Conservation (phyloP, 208 protist species). For the Blechomonas ayalai region DNA sequence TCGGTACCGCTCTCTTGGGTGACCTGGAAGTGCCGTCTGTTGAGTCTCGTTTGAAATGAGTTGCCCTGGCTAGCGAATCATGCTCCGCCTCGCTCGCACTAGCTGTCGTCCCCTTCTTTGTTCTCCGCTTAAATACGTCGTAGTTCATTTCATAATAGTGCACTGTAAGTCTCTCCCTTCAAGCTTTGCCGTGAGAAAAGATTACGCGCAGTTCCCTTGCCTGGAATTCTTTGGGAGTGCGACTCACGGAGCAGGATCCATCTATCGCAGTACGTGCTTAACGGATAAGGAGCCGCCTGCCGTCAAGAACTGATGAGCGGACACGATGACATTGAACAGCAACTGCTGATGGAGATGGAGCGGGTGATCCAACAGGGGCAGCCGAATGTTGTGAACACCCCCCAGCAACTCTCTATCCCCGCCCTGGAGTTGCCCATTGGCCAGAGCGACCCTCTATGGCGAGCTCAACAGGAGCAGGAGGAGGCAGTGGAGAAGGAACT, state of each 20-base stretch:
- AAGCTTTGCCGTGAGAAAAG: slow-evolving; percentile 4
- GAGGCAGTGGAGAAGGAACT: slow-evolving; percentile 45
- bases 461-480: slow-evolving; percentile 11
- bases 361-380: slow-evolving; percentile 42
- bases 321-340: slow-evolving; percentile 54
- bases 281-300: too few species aligned
- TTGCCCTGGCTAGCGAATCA: too few species aligned
- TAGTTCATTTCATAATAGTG: slow-evolving; percentile 1
- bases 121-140: slow-evolving; percentile 1
- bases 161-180: slow-evolving; percentile 1
- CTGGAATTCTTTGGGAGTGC: background rate
- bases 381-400: slow-evolving; percentile 2
- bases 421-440: slow-evolving; percentile 29
- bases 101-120: too few species aligned
- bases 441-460: slow-evolving; percentile 11
- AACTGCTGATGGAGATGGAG: slow-evolving; percentile 82
- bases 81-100: too few species aligned
- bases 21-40: too few species aligned
- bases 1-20: too few species aligned
- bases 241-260: background rate
- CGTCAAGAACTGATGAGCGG: slow-evolving; percentile 24
- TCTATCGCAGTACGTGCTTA: background rate
- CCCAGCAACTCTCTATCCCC: slow-evolving; percentile 1
- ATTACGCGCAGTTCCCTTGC: background rate
- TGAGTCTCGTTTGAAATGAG: too few species aligned